Base-by-base conservation (phyloP, 1,139 yeast genomes). In the Zhuliangozyma blackwelliae region DNA sequence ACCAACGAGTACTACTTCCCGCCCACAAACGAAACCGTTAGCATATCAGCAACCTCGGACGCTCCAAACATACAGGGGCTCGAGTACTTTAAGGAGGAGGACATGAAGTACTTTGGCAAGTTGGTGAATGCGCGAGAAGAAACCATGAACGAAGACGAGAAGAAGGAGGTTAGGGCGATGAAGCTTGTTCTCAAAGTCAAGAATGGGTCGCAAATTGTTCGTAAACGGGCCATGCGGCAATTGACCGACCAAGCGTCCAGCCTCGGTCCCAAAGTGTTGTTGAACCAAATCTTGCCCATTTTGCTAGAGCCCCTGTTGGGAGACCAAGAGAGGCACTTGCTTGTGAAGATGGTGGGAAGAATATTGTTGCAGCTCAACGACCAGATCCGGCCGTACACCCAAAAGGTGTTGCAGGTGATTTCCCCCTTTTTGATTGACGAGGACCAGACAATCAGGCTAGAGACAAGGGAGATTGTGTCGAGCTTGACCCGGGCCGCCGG, bases 381-480 rank as follows among this genome's bases (percentile, higher is more conserved):
- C 31, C 55, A 71, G 36, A 75, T 87, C 1, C 66, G 82, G 29
- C 96, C 97, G 0, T 86, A 69, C 50, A 79, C 95, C 0, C 84
- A 78, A 44, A 77, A 82, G 46, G 77, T 90, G 5, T 55, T 90
- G 26, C 75, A 76, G 20, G 95, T 88, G 1, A 73, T 86, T 1
- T 78, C 89, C 30, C 97, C 97, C 0, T 59, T 89, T 40, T 66
- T 90, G 32, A 75, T 85, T 9, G 97, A 89, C 52, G 92, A 85
- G 45, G 95, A 88, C 53, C 68, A 73, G 38, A 73, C 79, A 20
- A 73, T 90, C 2, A 67, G 96, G 43, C 61, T 76, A 2, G 95
- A 87, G 51, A 94, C 96, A 2, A 68, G 87, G 36, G 96, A 88
- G 44, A 77, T 89, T 23, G 75, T 90, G 10, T 72, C 92, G 0